Conservation (phyloP, 768 basidiomycete species). For the Mrakia blollopis region DNA sequence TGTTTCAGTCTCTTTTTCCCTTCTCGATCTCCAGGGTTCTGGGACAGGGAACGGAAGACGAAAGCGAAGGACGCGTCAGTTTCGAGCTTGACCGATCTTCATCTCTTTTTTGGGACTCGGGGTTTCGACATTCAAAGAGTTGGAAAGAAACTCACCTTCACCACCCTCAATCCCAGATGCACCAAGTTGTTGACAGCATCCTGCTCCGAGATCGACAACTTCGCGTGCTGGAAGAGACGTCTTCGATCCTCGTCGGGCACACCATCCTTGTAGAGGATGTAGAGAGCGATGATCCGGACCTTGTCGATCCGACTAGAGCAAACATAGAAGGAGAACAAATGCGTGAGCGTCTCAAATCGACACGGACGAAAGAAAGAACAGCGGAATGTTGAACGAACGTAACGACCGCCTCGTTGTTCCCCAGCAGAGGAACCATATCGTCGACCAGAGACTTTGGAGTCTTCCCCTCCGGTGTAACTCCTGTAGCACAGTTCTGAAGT, state of each 20-base stretch:
- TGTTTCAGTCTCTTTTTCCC: constrained; percentile 75
- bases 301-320: constrained; percentile 60
- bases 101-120: too few relatives aligned
- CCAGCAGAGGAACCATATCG: constrained; percentile 96
- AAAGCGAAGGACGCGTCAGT: background rate
- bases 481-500: constrained; percentile 82
- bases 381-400: constrained; percentile 52
- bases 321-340: background rate
- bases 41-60: constrained; percentile 8
- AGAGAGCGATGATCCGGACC: constrained; percentile 91
- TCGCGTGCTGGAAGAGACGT: constrained; percentile 89
- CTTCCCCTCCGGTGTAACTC: constrained; percentile 84
- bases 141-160: constrained; percentile 56
- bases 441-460: constrained; percentile 90
- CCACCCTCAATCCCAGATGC: constrained; percentile 75
- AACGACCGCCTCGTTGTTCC: constrained; percentile 63
- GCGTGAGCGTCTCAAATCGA: background rate
- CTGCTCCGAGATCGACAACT: constrained; percentile 78
- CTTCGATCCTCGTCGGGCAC: constrained; percentile 98
- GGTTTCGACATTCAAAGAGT: too few relatives aligned
- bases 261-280: constrained; percentile 89
- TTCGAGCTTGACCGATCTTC: background rate
- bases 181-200: constrained; percentile 86
- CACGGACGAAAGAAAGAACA: background rate
- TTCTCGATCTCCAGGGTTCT: constrained; percentile 74